Conservation (phyloP, 2,329 filamentous ascomycete species). For the Phaeosphaeriaceae sp. region DNA sequence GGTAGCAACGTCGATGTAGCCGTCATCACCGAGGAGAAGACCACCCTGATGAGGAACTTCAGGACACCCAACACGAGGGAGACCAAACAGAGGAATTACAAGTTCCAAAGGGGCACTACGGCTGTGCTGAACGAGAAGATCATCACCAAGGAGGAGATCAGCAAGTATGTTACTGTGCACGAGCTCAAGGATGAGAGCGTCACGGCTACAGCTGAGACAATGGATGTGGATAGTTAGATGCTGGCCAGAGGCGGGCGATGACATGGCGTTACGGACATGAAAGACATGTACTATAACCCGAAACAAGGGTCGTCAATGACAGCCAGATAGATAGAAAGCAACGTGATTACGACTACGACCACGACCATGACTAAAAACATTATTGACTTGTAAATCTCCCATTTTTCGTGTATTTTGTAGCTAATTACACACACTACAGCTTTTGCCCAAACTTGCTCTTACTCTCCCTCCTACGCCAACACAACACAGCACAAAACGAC, state of each 20-base stretch:
- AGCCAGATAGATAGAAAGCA: constrained; percentile 19
- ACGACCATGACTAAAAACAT: no score
- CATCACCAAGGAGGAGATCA: constrained; percentile 91
- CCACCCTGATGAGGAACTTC: constrained; percentile 89
- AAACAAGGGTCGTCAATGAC: neutral
- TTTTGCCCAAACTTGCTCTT: constrained; percentile 4
- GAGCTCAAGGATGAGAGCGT: constrained; percentile 77
- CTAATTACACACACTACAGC: neutral
- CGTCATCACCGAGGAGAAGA: constrained; percentile 94
- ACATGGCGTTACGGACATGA: constrained; percentile 27
- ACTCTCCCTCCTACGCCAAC: neutral
- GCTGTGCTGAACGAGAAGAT: constrained; percentile 95
- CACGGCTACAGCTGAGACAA: constrained; percentile 64
- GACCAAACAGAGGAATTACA: constrained; percentile 91
- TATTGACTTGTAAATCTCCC: no score
- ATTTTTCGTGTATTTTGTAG: constrained; percentile 2
- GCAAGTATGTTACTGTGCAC: constrained; percentile 90
- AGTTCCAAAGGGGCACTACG: constrained; percentile 89
- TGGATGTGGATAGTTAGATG: constrained; percentile 65
- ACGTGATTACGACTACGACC: constrained; percentile 20
- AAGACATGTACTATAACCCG: constrained; percentile 29
- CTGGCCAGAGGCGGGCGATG: neutral
- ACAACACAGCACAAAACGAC: neutral
- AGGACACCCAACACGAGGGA: constrained; percentile 91
- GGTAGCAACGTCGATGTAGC: constrained; percentile 98